Base-by-base conservation (phyloP, 2,329 filamentous ascomycete species). In the Cadophora luteo-olivacea region DNA sequence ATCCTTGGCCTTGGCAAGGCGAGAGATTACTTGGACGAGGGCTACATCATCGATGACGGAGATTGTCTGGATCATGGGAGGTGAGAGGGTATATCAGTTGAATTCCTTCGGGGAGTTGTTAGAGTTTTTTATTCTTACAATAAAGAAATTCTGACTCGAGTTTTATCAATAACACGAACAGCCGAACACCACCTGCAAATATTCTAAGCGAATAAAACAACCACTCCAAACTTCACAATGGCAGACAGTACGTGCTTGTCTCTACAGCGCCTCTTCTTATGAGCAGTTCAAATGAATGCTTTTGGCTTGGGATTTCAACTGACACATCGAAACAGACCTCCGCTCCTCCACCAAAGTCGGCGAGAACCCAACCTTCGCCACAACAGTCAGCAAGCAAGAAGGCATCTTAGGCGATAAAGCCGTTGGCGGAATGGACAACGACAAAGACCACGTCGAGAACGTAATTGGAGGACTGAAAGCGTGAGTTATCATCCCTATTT, bases 401-500 rank as follows among this genome's bases (percentile, higher is more conserved):
- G 29, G 24, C 5, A 61, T 71, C n/a, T 65, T 71, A n/a, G 69
- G 69, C 19, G 69, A 69, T 36, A 71, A 71, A 36, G 69, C 69
- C 5, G 60, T 66, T 12, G 69, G 69, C 22, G 69, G 68, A 32
- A 68, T 71, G 36, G 69, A 71, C 45, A 58, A 66, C 38, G 69
- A 71, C 32, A 54, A 52, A 25, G 69, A 71, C 33, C 69, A 71
- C 49, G 38, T 70, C 29, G 54, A 9, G 4, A 71, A 71, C 36
- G 69, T 71, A 14, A 32, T 41, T 41, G 52, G 65, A 60, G 69
- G 69, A 16, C 55, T 71, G 45, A 71, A 71, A 60, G 60, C 69
- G 69, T 70, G 22, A 67, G 69, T 57, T 48, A 8, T 24, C 49
- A 4, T n/a, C n/a, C n/a, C n/a, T n/a, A n/a, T n/a, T n/a, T n/a